Evolutionary conservation across 805 yeast genomes (phyloP).

Genomic region (Pichia deserticola): DNA sequence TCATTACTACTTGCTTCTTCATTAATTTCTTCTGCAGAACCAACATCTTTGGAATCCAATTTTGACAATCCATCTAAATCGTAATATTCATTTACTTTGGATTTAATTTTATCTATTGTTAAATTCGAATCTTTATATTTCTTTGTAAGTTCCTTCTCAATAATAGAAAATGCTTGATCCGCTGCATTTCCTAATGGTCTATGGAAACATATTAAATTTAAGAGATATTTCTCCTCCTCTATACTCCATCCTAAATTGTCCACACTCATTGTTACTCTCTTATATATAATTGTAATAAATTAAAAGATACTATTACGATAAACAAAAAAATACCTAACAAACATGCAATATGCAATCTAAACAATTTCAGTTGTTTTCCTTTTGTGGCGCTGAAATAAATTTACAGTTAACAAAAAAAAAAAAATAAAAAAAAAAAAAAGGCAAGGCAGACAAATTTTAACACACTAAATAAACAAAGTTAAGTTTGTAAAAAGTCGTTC

Average conservation of each 20-base stretch:
- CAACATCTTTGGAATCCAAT: constrained; percentile 16
- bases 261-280: background rate
- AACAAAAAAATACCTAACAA: too few relatives aligned
- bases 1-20: background rate
- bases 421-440: too few relatives aligned
- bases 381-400: too few relatives aligned
- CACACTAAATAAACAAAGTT: too few relatives aligned
- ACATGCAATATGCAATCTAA: too few relatives aligned
- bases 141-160: constrained; percentile 15
- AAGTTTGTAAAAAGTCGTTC: background rate
- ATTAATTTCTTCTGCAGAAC: background rate
- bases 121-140: constrained; percentile 14
- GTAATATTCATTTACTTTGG: constrained; percentile 20
- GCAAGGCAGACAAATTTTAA: too few relatives aligned
- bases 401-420: too few relatives aligned
- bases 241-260: constrained; percentile 14
- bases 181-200: constrained; percentile 24
- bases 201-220: constrained; percentile 22
- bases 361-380: too few relatives aligned
- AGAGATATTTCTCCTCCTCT: constrained; percentile 17
- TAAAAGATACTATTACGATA: too few relatives aligned
- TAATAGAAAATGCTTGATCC: constrained; percentile 10
- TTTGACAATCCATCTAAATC: constrained; percentile 22
- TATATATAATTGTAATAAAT: too few relatives aligned
- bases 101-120: constrained; percentile 12